These are phyloP conservation scores for Asclepias syriaca DNA, from an alignment of 257 asterid species.

Conservation along the genomic window DNA sequence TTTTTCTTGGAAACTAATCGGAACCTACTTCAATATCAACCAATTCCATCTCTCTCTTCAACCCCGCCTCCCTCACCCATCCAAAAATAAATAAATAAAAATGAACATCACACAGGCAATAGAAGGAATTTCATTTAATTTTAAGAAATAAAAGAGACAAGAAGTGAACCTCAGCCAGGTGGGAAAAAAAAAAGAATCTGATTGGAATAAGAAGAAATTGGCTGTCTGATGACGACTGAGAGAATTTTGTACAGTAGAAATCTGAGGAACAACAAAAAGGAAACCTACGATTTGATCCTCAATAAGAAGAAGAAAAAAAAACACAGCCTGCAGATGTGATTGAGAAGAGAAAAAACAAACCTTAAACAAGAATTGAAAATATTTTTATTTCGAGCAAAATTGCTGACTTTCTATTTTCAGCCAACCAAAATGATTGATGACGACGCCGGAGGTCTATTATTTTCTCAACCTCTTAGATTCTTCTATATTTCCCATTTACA, in stretches of 20 bases:
- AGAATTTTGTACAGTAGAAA: background rate
- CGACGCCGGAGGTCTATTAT: background rate
- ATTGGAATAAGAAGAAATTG: slow-evolving; percentile 7
- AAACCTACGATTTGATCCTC: background rate
- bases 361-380: background rate
- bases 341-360: background rate
- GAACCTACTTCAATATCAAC: slow-evolving; percentile 11
- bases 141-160: slow-evolving; percentile 9
- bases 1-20: slow-evolving; percentile 1
- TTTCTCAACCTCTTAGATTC: background rate
- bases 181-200: slow-evolving; percentile 21
- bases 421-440: slow-evolving; percentile 7
- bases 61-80: background rate
- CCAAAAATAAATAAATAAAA: background rate
- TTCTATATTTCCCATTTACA: background rate
- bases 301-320: background rate
- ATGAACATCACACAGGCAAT: background rate
- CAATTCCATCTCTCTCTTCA: slow-evolving; percentile 6
- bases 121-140: background rate
- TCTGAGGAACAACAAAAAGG: background rate
- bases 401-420: background rate
- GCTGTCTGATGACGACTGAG: slow-evolving; percentile 34
- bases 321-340: background rate
- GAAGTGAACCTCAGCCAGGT: slow-evolving; percentile 24
- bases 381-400: too few relatives aligned